Evolutionary conservation across 2,329 filamentous ascomycete genomes (phyloP), one percentile per base, ranked within the genome.

Genomic region (Aschersonia sp.): DNA sequence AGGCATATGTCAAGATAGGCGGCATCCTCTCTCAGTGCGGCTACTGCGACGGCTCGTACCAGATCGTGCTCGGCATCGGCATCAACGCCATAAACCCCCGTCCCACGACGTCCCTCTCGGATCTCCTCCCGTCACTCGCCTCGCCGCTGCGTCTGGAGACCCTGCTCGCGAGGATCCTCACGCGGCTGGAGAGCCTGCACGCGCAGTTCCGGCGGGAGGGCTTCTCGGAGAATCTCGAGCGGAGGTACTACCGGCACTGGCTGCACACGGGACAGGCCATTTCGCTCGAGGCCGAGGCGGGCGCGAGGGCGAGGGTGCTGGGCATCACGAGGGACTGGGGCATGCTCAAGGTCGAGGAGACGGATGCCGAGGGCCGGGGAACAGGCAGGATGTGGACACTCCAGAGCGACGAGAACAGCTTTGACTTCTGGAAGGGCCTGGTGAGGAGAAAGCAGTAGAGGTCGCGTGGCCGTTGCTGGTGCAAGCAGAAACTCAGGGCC

Each of bases 391-490:
- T 83, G 45, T 90, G 84, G 76, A 79, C 83, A 56, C 66, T 98
- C 65, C 89, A 95, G 70, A 95, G 88, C 62, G 92, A 98, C 63
- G 87, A 89, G 61, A 98, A 98, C 59, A 95, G 89, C 63, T 98
- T 98, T 69, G 92, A 98, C 66, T 98, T 95, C 63, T 94, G 95
- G 68, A 86, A 78, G 59, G 92, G 92, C 0, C 60, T 98, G 57
- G 69, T 98, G 22, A 87, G 79, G 69, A 77, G 83, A 58, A 97
- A 94, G 71, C 64, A 81, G 2, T 88, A 60, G 52, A 11, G 22
- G 12, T 22, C 22, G 22, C 22, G 22, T 22, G 22, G 3, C 22
- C 22, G 22, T 22, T n/a, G 22, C 22, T 3, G 22, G 22, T 22
- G 22, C 22, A 22, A 22, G 22, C 22, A 22, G 22, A 22, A 22